Evolutionary conservation across 2,329 filamentous ascomycete genomes (phyloP), one percentile per base, ranked within the genome.

Genomic region (Bipolaris sorokiniana): DNA sequence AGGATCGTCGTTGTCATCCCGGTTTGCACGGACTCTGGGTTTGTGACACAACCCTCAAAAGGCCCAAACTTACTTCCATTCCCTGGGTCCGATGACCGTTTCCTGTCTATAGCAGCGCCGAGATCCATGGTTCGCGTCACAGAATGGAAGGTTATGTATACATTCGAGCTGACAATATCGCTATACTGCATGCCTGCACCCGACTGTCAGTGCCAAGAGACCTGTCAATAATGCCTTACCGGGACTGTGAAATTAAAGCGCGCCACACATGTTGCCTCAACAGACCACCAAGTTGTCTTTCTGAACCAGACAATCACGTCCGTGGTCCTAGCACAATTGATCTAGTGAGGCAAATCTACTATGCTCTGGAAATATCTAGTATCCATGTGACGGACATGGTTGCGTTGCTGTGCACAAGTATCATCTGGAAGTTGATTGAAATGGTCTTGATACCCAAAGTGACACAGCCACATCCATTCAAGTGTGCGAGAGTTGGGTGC

Each of bases 191-290:
- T 22, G 38, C 10, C 11, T 5, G 13, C 20, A 22, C 11, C 18
- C 38, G 18, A 15, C 20, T 13, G 18, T 26, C 20, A 47, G 13
- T 40, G 37, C 44, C 48, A 51, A 48, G 34, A 10, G 23, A 11
- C 37, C 23, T 48, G 36, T 45, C 54, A 50, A 59, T 48, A 57
- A 53, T 49, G 53, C 48, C 57, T 56, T 31, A 33, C 49, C 47
- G 57, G 53, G 48, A 20, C 37, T 44, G 16, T 36, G 31, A 42
- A 33, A 48, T 56, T 41, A 31, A 31, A n/a, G 13, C 48, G 54
- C 44, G 44, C 49, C 44, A 54, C 47, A 15, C 36, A 22, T 44
- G 23, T 16, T 56, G 31, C 42, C 36, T 51, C 47, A 20, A 45
- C 42, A 33, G n/a, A 15, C 31, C n/a, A 6, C 10, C n/a, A 28